These are phyloP conservation scores for Hylodesmum podocarpum DNA, from an alignment of 306 rosid species.

Conservation along the genomic window DNA sequence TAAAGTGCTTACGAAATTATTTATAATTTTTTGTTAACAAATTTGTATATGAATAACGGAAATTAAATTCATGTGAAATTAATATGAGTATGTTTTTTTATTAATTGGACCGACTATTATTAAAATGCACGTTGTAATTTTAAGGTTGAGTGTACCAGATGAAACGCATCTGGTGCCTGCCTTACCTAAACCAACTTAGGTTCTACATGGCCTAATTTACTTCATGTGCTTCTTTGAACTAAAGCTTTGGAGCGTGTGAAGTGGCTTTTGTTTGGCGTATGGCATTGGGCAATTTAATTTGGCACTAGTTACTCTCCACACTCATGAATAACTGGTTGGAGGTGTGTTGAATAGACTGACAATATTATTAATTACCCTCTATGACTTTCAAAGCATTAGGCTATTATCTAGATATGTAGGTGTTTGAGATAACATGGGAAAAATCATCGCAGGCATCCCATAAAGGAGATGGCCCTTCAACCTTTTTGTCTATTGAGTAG, in stretches of 20 bases:
- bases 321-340: neutral
- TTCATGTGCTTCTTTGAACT: slow-evolving; percentile 9
- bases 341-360: neutral
- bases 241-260: neutral
- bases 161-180: slow-evolving; percentile 38
- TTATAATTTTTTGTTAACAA: too few species aligned
- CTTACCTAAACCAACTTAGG: slow-evolving; percentile 36
- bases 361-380: slow-evolving; percentile 2
- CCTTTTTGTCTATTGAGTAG: slow-evolving; percentile 57
- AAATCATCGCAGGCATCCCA: slow-evolving; percentile 37
- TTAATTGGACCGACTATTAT: too few species aligned
- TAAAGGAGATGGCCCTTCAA: slow-evolving; percentile 49
- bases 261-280: slow-evolving; percentile 21
- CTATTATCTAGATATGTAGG: slow-evolving; percentile 28
- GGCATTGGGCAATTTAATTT: neutral
- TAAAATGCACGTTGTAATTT: neutral
- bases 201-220: slow-evolving; percentile 22
- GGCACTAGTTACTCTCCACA: neutral
- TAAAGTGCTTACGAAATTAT: too few species aligned
- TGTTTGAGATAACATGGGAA: slow-evolving; percentile 33
- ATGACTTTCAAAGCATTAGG: slow-evolving; percentile 30
- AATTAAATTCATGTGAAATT: too few species aligned
- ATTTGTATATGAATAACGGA: too few species aligned
- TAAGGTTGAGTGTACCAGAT: slow-evolving; percentile 50
- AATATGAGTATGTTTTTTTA: too few species aligned